phyloP scores from a whole-genome alignment of 306 rosid species.

The Pachyrhizus erosus region DNA sequence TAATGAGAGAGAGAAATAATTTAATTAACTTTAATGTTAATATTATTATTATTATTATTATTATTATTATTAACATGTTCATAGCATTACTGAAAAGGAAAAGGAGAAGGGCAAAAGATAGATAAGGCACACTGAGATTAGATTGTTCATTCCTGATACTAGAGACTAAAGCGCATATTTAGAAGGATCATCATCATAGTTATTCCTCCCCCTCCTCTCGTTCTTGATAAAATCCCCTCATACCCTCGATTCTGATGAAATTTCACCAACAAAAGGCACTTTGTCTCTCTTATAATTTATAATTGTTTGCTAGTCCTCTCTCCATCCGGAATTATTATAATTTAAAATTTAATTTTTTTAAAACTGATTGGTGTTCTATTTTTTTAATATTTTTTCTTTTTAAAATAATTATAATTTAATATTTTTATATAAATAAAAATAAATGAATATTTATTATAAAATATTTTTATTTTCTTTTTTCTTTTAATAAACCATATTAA shows the following conservation, averaged over 20 bases:
- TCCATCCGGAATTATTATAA: no score
- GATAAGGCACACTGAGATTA: slow-evolving; percentile 51
- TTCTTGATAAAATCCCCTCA: slow-evolving; percentile 48
- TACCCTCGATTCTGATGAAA: slow-evolving; percentile 56
- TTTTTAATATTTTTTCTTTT: no score
- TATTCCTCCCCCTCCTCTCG: slow-evolving; percentile 60
- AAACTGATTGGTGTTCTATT: no score
- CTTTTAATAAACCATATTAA: no score
- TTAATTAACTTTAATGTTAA: background rate
- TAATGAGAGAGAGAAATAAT: background rate
- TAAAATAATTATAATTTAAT: no score
- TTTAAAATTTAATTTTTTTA: no score
- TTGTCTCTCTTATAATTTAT: background rate
- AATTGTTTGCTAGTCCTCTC: no score
- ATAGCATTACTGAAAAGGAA: background rate
- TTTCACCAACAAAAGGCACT: background rate
- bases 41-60: background rate
- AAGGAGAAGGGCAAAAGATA: slow-evolving; percentile 23
- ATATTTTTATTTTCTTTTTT: no score
- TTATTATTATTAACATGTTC: background rate
- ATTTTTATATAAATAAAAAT: no score
- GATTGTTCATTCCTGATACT: slow-evolving; percentile 47
- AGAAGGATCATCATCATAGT: slow-evolving; percentile 59
- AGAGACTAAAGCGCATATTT: slow-evolving; percentile 32
- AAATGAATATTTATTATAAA: no score